These are phyloP conservation scores for Xylaria palmicola DNA, from an alignment of 495 filamentous ascomycete genomes.

Conservation along the genomic window DNA sequence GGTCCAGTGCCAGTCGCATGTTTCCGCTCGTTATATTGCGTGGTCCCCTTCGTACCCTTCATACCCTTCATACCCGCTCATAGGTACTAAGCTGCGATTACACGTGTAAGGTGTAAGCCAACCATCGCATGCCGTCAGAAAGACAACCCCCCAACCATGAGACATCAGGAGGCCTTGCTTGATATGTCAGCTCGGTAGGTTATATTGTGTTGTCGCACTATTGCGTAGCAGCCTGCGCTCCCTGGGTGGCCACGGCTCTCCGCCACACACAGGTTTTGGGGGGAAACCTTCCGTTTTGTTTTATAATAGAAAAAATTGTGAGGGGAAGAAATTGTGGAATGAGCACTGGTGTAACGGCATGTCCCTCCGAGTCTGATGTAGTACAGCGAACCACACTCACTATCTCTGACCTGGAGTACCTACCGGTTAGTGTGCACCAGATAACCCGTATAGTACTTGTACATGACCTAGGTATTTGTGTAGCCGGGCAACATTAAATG, in stretches of 20 bases:
- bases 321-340: too few species aligned
- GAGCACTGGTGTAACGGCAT: too few species aligned
- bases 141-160: background rate
- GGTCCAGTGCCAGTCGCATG: background rate
- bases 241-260: background rate
- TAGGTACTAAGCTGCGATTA: background rate
- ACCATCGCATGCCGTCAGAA: constrained; percentile 3
- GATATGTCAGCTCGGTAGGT: constrained; percentile 12
- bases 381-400: too few species aligned
- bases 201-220: background rate
- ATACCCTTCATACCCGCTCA: too few species aligned
- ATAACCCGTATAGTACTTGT: too few species aligned
- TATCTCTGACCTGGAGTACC: too few species aligned
- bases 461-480: too few species aligned
- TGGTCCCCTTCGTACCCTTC: too few species aligned
- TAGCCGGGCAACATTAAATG: too few species aligned
- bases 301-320: background rate
- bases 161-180: constrained; percentile 10
- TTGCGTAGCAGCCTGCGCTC: background rate
- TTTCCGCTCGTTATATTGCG: background rate
- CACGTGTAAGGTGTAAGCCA: background rate
- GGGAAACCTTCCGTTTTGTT: background rate
- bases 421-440: too few species aligned
- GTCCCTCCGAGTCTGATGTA: too few species aligned
- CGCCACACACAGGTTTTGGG: background rate